Evolutionary conservation across 2,329 filamentous ascomycete species (phyloP).

Genomic region (Pseudogymnoascus sp.): DNA sequence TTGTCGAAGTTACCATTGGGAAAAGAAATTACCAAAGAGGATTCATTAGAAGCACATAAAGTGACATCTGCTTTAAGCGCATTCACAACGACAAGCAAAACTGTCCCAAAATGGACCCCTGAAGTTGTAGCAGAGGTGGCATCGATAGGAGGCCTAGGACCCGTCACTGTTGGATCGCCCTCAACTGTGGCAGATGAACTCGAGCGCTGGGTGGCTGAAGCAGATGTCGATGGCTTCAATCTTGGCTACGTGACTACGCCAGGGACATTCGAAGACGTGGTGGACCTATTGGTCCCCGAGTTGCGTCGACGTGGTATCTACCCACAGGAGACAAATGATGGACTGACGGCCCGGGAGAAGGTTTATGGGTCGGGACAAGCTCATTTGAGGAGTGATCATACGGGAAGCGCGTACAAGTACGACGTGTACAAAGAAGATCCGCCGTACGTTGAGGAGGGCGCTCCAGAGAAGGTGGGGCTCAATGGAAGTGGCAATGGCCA

Average conservation of each 20-base stretch:
- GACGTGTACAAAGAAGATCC: conserved; percentile 49
- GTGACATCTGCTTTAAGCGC: conserved; percentile 41
- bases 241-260: conserved; percentile 60
- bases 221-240: conserved; percentile 68
- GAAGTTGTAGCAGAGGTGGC: conserved; percentile 60
- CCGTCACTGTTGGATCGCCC: conserved; percentile 36
- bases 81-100: conserved; percentile 40
- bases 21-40: conserved; percentile 45
- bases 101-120: conserved; percentile 57
- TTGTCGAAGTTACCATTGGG: conserved; percentile 49
- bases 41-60: conserved; percentile 45
- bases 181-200: conserved; percentile 57
- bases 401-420: conserved; percentile 52
- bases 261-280: conserved; percentile 58
- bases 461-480: conserved; percentile 29
- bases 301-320: conserved; percentile 49
- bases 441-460: conserved; percentile 27
- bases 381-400: conserved; percentile 48
- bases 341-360: conserved; percentile 49
- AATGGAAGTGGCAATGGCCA: background rate
- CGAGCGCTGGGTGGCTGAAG: conserved; percentile 58
- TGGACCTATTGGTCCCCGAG: conserved; percentile 57
- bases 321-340: conserved; percentile 25
- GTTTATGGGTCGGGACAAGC: conserved; percentile 53
- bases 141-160: conserved; percentile 57